A percentile compares a stretch with the other conserved stretches of the same genome.
phyloP scores from a whole-genome alignment of 2,329 filamentous ascomycete species.

The Talaromyces sp. region DNA sequence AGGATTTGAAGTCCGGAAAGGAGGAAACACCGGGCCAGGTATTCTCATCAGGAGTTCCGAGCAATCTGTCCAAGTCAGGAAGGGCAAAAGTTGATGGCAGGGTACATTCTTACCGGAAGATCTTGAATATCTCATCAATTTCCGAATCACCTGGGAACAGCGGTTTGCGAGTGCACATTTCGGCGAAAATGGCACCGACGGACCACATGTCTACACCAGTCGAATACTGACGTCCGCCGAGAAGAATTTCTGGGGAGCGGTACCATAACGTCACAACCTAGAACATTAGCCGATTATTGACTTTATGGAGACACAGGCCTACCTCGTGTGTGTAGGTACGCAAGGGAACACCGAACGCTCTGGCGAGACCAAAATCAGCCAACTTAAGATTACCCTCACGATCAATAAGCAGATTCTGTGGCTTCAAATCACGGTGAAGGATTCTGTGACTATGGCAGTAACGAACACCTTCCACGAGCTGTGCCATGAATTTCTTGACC shows the following conservation, averaged over 20 bases:
- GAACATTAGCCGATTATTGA: neutral
- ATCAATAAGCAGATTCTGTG: constrained; percentile 84
- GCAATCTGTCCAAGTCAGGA: constrained; percentile 49
- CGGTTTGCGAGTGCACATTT: constrained; percentile 93
- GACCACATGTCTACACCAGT: constrained; percentile 97
- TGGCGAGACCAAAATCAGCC: constrained; percentile 83
- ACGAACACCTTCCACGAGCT: constrained; percentile 76
- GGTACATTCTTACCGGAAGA: constrained; percentile 65
- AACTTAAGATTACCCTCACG: constrained; percentile 84
- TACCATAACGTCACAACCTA: constrained; percentile 91
- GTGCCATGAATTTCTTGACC: constrained; percentile 90
- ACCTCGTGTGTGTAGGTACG: constrained; percentile 90
- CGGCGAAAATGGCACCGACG: constrained; percentile 88
- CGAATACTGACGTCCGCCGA: constrained; percentile 87
- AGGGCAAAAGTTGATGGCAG: neutral
- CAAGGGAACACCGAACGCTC: constrained; percentile 85
- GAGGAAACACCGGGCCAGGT: constrained; percentile 90
- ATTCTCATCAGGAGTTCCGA: constrained; percentile 78
- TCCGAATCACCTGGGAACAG: constrained; percentile 90
- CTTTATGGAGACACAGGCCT: constrained; percentile 15
- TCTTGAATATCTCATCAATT: constrained; percentile 93
- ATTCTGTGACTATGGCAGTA: constrained; percentile 89
- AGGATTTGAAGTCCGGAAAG: constrained; percentile 88
- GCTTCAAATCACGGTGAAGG: constrained; percentile 83
- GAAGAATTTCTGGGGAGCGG: constrained; percentile 81